A percentile compares a stretch with the other conserved stretches of the same genome.
Evolutionary conservation across 805 yeast genomes (phyloP).

Genomic region (Saccharomycopsis sp.): DNA sequence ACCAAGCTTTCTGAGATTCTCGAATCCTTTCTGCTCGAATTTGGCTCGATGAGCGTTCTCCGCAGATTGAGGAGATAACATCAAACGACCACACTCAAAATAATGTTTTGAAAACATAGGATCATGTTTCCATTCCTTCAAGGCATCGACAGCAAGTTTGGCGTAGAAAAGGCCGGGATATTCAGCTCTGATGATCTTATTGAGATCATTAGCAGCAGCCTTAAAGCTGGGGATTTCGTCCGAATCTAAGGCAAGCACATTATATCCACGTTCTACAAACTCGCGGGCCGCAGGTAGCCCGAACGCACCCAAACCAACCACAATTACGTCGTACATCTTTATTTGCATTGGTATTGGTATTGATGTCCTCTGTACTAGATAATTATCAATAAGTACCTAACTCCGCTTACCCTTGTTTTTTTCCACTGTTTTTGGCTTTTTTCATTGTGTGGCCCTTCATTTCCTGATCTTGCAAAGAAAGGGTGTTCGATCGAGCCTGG

Average conservation of each 20-base stretch:
- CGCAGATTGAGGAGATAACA: conserved; percentile 28
- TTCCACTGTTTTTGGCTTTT: too few relatives aligned
- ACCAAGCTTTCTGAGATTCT: conserved; percentile 28
- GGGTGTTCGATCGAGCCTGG: too few relatives aligned
- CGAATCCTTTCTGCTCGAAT: conserved; percentile 34
- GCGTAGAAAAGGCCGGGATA: conserved; percentile 39
- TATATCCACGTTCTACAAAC: conserved; percentile 28
- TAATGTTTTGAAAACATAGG: conserved; percentile 30
- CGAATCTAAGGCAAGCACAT: conserved; percentile 35
- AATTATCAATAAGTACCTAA: too few relatives aligned
- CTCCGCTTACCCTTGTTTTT: too few relatives aligned
- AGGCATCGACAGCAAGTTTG: conserved; percentile 39
- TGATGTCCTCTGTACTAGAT: too few relatives aligned
- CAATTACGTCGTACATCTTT: conserved; percentile 8
- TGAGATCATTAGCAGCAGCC: conserved; percentile 44
- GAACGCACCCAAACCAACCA: conserved; percentile 39
- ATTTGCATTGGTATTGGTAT: too few relatives aligned
- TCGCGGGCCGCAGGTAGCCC: conserved; percentile 41
- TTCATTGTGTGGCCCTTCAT: too few relatives aligned
- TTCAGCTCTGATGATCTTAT: conserved; percentile 44
- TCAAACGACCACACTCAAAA: conserved; percentile 37
- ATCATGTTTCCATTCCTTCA: conserved; percentile 33
- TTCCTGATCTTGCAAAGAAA: too few relatives aligned
- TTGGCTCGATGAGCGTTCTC: conserved; percentile 30
- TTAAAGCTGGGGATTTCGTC: conserved; percentile 36